These are phyloP conservation scores for Phytophthora cryptogea DNA, from an alignment of 352 stramenopile species.

Conservation along the genomic window DNA sequence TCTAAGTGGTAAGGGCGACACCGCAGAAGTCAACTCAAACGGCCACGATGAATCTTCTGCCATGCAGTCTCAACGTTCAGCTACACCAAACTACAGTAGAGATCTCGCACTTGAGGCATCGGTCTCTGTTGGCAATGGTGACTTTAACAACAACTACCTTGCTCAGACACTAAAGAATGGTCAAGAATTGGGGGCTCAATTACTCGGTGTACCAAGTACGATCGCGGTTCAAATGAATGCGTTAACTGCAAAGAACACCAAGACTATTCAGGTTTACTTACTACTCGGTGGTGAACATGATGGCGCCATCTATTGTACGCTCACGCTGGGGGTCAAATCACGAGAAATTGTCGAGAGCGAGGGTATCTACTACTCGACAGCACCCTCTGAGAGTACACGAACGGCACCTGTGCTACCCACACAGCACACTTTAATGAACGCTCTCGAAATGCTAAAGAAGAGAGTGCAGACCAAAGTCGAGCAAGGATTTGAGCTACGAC, in stretches of 20 bases:
- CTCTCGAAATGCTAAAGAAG: conserved; percentile 44
- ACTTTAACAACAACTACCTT: neutral
- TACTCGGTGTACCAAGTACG: neutral
- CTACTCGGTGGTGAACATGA: conserved; percentile 46
- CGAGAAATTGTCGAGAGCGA: conserved; percentile 29
- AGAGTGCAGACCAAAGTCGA: conserved; percentile 17
- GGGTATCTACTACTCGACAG: conserved; percentile 29
- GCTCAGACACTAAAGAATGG: neutral
- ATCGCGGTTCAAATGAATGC: conserved; percentile 1
- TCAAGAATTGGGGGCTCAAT: no score
- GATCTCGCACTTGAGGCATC: no score
- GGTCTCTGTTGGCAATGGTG: neutral
- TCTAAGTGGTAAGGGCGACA: neutral
- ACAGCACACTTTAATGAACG: conserved; percentile 22
- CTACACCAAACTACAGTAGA: neutral
- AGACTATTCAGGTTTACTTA: conserved; percentile 32
- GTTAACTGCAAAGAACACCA: conserved; percentile 3
- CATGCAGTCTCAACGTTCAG: neutral
- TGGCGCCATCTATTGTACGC: conserved; percentile 36
- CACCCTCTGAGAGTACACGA: conserved; percentile 19
- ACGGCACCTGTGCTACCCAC: conserved; percentile 20
- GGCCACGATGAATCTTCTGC: neutral
- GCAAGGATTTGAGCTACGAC: conserved; percentile 29
- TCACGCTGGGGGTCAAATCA: conserved; percentile 25
- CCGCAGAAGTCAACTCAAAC: neutral